Percentiles rank a stretch among this genome's conserved stretches.
These are phyloP conservation scores for Clonostachys sp. DNA, from an alignment of 2,329 filamentous ascomycete genomes.

Conservation along the genomic window DNA sequence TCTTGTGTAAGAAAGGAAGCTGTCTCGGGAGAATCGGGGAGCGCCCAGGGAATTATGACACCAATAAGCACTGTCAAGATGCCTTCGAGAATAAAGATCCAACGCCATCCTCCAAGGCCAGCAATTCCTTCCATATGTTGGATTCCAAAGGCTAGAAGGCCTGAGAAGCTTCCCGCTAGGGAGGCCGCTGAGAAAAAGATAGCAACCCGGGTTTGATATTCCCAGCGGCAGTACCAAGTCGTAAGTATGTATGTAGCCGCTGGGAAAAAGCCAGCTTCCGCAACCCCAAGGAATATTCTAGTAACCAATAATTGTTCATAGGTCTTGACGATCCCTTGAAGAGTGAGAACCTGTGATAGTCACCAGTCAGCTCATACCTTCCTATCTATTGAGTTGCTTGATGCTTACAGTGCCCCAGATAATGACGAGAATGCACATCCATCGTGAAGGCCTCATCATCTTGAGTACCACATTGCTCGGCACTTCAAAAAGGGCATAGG, in stretches of 20 bases:
- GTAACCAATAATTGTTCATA: conserved; percentile 39
- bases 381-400: no score
- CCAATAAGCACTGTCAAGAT: conserved; percentile 50
- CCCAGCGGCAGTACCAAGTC: conserved; percentile 2
- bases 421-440: conserved; percentile 3
- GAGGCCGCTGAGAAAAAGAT: conserved; percentile 19
- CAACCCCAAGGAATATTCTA: conserved; percentile 33
- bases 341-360: not conserved
- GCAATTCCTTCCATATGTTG: conserved; percentile 55
- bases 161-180: conserved; percentile 47
- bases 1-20: not conserved
- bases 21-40: conserved; percentile 19
- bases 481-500: conserved; percentile 42
- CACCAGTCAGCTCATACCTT: no score
- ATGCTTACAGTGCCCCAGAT: conserved; percentile 2
- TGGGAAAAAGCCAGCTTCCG: conserved; percentile 33
- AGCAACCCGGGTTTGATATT: conserved; percentile 10
- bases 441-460: conserved; percentile 3
- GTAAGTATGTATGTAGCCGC: conserved; percentile 3
- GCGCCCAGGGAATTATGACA: conserved; percentile 45
- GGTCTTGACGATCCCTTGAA: conserved; percentile 30
- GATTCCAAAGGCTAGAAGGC: conserved; percentile 60
- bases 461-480: conserved; percentile 25
- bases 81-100: conserved; percentile 60
- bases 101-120: conserved; percentile 61